Conservation (phyloP, 202 grass and related monocot species). For the Musa balbisiana region DNA sequence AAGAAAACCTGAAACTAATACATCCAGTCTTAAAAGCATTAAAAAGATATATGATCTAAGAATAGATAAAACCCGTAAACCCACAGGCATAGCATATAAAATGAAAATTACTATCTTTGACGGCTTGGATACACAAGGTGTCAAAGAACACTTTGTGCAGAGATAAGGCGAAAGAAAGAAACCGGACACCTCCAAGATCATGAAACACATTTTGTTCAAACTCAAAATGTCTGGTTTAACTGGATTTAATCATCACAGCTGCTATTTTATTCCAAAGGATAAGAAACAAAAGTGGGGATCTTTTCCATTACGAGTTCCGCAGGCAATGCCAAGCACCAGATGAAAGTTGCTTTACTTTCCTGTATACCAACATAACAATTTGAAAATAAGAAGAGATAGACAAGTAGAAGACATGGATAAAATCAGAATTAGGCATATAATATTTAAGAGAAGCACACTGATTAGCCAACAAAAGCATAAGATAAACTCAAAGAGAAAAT, state of each 20-base stretch:
- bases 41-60: not conserved
- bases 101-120: not conserved
- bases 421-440: not conserved
- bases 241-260: not conserved
- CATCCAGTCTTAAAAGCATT: not conserved
- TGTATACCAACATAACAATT: not conserved
- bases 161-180: not conserved
- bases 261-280: not conserved
- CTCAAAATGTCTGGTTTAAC: not conserved
- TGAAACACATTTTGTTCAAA: not conserved
- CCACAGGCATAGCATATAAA: not conserved
- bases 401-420: no score
- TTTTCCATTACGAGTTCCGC: not conserved
- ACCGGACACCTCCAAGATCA: not conserved
- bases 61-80: not conserved
- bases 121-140: not conserved
- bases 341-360: not conserved
- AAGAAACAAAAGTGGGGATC: not conserved
- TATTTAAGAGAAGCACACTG: not conserved
- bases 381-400: no score
- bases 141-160: not conserved
- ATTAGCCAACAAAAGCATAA: not conserved
- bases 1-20: not conserved
- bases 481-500: not conserved
- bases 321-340: not conserved